Base-by-base conservation (phyloP, 1,139 yeast genomes). In the Yamadazyma jaroonii region DNA sequence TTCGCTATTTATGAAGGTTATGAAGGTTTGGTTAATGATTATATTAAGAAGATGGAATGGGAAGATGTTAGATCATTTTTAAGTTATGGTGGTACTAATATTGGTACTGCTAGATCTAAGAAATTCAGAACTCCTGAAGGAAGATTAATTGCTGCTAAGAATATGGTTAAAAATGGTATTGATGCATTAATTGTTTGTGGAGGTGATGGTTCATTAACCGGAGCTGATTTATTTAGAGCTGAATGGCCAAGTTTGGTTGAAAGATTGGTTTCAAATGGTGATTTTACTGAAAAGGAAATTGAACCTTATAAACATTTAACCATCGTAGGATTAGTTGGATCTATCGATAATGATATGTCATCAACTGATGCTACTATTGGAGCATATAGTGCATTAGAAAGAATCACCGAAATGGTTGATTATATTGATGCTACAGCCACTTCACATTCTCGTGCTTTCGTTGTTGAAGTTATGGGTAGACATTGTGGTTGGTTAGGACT, bases 401-500 rank as follows among this genome's bases (percentile, higher is more conserved):
- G 94, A 56, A 84, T 84, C 46, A 78, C 86, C 56, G 81, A 81
- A 56, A 82, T 84, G 63, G 81, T 84, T 42, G 94, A 84, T 61
- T 84, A 81, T 56, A 84, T 84, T 44, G 92, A 84, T 57, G 92
- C 90, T 32, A 84, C 94, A 27, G 94, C 94, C 25, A 81, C 80
- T 41, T 83, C 90, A 1, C 94, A 84, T 59, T 83, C 88, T 22
- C 68, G 94, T 57, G 94, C 94, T 7, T 84, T 84, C 55, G 89
- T 84, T 29, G 81, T 84, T 32, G 94, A 84, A 61, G 94, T 84
- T n/a, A 84, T 84, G 94, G 94, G 94, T 44, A 74, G 94, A 61
- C 92, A 84, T 54, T 84, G 94, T 68, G 94, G 94, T 48, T 84
- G 94, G 94, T 72, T 84, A 47, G 92, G 87, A 1, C 64, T 84